Conservation (phyloP, 2,329 filamentous ascomycete genomes). For the Gaeumannomyces tritici region DNA sequence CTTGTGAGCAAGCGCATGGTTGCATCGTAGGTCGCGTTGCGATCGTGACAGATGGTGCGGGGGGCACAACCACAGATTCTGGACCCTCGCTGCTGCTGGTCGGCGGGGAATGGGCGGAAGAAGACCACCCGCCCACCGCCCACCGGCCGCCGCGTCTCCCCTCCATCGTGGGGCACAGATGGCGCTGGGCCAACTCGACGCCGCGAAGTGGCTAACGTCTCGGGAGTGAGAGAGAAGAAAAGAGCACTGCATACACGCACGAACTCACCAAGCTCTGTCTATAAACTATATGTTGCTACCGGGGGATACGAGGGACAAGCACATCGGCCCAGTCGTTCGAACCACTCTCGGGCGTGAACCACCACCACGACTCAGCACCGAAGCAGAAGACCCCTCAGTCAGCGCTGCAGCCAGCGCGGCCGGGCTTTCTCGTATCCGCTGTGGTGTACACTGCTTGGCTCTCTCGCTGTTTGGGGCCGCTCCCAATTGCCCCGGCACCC, state of each 20-base stretch:
- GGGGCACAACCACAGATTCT: too few species aligned
- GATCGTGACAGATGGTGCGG: too few species aligned
- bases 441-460: background rate
- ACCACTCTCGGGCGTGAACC: background rate
- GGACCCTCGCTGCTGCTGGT: too few species aligned
- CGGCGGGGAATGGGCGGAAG: background rate
- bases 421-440: background rate
- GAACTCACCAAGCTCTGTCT: background rate
- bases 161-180: too few species aligned
- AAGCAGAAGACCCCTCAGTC: background rate
- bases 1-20: background rate
- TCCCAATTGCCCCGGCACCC: background rate
- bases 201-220: background rate
- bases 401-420: background rate
- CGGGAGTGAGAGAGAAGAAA: background rate
- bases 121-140: too few species aligned
- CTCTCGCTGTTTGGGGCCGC: background rate
- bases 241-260: too few species aligned
- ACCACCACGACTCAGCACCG: too few species aligned
- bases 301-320: too few species aligned
- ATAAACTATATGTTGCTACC: too few species aligned
- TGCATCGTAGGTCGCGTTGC: background rate
- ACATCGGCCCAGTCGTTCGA: too few species aligned
- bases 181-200: background rate
- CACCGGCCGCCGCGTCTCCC: too few species aligned